Evolutionary conservation across 2,329 filamentous ascomycete genomes (phyloP).

Genomic region (Colletotrichum agaves): DNA sequence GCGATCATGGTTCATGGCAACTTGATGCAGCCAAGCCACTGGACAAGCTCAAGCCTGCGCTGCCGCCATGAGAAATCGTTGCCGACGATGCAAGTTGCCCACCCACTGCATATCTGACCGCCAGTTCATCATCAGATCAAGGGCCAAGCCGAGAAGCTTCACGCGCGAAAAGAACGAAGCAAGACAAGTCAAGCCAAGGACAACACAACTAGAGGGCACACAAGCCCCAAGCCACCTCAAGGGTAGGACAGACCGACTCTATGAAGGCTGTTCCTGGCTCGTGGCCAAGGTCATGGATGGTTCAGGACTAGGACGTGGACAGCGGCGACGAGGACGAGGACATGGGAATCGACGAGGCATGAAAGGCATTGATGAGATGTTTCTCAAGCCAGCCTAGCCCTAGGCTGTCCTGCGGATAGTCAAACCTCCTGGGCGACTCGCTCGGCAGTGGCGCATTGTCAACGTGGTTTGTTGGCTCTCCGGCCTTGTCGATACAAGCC

Average conservation of each 20-base stretch:
- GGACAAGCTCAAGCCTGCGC: slow-evolving; percentile 38
- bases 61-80: slow-evolving; percentile 42
- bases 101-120: slow-evolving; percentile 55
- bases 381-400: slow-evolving; percentile 26
- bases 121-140: slow-evolving; percentile 55
- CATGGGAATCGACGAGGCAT: slow-evolving; percentile 16
- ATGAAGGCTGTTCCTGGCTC: slow-evolving; percentile 19
- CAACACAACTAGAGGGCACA: background rate
- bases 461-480: slow-evolving; percentile 38
- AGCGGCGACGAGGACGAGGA: background rate
- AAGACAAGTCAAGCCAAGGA: background rate
- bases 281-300: slow-evolving; percentile 3
- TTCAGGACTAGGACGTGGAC: slow-evolving; percentile 1
- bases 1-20: slow-evolving; percentile 55
- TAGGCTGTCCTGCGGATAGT: slow-evolving; percentile 12
- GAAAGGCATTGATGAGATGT: slow-evolving; percentile 35
- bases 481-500: slow-evolving; percentile 41
- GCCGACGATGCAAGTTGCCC: slow-evolving; percentile 40
- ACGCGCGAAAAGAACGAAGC: background rate
- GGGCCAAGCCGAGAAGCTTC: slow-evolving; percentile 24
- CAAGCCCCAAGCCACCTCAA: slow-evolving; percentile 20
- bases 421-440: slow-evolving; percentile 27
- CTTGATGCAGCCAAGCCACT: slow-evolving; percentile 45
- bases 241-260: slow-evolving; percentile 11
- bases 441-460: slow-evolving; percentile 36